Conservation (phyloP, 202 grass and related monocot species). For the Cymbopogon flexuosus region DNA sequence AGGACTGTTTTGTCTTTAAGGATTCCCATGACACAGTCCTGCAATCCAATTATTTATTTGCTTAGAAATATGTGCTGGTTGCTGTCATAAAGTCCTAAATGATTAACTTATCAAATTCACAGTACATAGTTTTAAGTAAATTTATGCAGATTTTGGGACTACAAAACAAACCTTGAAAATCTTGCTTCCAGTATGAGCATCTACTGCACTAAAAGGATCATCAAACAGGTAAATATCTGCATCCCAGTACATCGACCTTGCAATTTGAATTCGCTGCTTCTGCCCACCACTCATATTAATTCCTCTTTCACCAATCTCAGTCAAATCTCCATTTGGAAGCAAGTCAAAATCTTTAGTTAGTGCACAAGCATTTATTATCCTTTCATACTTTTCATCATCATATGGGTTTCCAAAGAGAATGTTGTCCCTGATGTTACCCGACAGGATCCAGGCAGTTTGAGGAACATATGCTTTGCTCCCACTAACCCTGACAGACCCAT, state of each 20-base stretch:
- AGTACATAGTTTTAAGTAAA: no score
- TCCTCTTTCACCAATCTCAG: constrained; percentile 98
- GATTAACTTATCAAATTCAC: no score
- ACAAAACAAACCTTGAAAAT: constrained; percentile 68
- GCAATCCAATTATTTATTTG: constrained; percentile 31
- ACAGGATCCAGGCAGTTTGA: constrained; percentile 92
- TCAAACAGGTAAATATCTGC: constrained; percentile 91
- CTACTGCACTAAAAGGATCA: constrained; percentile 95
- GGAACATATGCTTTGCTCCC: constrained; percentile 91
- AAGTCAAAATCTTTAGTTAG: constrained; percentile 80
- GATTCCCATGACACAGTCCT: constrained; percentile 89
- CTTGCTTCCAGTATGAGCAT: constrained; percentile 87
- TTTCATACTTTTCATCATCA: constrained; percentile 67
- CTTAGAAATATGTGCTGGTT: constrained; percentile 4
- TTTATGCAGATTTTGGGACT: background rate
- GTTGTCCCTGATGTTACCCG: constrained; percentile 91
- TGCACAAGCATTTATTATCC: constrained; percentile 68
- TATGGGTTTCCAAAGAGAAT: constrained; percentile 89
- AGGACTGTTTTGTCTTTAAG: constrained; percentile 87
- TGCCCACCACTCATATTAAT: constrained; percentile 99
- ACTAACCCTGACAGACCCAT: constrained; percentile 59
- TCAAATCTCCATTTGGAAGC: constrained; percentile 87
- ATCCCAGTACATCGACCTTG: constrained; percentile 72
- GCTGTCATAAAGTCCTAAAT: no score
- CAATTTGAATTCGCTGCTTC: constrained; percentile 94